A percentile compares a stretch with the other conserved stretches of the same genome.
Evolutionary conservation across 805 yeast genomes (phyloP).

Genomic region (Grigorovia yakushimaensis): DNA sequence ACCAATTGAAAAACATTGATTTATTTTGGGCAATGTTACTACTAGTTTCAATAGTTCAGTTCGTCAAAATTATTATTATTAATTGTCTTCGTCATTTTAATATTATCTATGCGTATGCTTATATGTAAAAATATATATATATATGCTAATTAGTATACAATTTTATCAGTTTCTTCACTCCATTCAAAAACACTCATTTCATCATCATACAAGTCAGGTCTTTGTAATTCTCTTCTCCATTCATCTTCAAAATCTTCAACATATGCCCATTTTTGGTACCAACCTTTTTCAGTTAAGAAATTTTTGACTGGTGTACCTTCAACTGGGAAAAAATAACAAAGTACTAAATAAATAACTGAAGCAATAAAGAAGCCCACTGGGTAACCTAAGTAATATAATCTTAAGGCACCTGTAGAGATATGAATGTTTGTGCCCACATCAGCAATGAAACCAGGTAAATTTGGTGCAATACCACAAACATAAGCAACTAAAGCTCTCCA

Average conservation of each 20-base stretch:
- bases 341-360: conserved; percentile 40
- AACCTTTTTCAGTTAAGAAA: conserved; percentile 40
- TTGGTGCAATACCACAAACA: conserved; percentile 31
- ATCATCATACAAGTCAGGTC: conserved; percentile 3
- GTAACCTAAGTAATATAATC: conserved; percentile 60
- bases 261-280: conserved; percentile 53
- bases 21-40: too few species aligned
- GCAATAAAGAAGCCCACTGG: conserved; percentile 65
- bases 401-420: conserved; percentile 63
- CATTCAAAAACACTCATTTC: conserved; percentile 1
- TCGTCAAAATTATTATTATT: too few species aligned
- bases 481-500: conserved; percentile 75
- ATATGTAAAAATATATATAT: neutral
- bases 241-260: conserved; percentile 51
- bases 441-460: conserved; percentile 32
- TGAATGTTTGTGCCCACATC: conserved; percentile 52
- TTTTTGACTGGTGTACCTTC: conserved; percentile 32
- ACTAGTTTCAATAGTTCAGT: too few species aligned
- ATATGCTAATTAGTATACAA: conserved; percentile 1
- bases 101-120: neutral
- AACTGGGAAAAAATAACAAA: conserved; percentile 48
- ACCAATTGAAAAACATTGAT: too few species aligned
- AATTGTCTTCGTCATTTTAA: too few species aligned
- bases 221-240: conserved; percentile 11
- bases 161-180: conserved; percentile 1